Conservation (phyloP, 768 basidiomycete genomes). For the Phylloporus scabripes region DNA sequence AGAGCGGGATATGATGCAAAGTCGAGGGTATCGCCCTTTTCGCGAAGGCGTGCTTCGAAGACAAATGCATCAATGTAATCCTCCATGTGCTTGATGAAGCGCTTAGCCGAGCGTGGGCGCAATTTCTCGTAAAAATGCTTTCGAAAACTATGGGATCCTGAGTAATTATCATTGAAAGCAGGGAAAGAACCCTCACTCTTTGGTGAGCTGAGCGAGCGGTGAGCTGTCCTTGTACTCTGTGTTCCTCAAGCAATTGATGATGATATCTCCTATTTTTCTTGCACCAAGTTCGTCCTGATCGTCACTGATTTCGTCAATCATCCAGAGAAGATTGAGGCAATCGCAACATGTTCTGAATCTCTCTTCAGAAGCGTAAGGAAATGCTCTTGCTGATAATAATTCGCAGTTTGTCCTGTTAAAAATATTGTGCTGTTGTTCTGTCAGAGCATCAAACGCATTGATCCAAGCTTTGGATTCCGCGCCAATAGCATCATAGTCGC, state of each 20-base stretch:
- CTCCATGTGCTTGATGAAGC: constrained; percentile 49
- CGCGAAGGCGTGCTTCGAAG: constrained; percentile 58
- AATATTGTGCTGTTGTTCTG: constrained; percentile 48
- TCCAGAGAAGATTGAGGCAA: constrained; percentile 57
- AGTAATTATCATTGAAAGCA: neutral
- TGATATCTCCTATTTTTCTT: constrained; percentile 45
- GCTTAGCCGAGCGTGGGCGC: constrained; percentile 35
- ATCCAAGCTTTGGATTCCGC: constrained; percentile 59
- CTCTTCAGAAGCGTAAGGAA: constrained; percentile 52
- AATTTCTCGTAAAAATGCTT: constrained; percentile 39
- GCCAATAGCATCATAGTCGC: constrained; percentile 47
- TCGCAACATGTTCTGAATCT: constrained; percentile 58
- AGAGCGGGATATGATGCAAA: constrained; percentile 49
- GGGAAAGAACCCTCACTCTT: constrained; percentile 41
- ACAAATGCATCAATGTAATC: constrained; percentile 55
- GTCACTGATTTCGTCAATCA: constrained; percentile 64
- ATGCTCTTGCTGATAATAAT: constrained; percentile 56
- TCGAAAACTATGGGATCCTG: constrained; percentile 41
- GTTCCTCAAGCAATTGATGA: constrained; percentile 49
- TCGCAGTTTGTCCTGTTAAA: constrained; percentile 59
- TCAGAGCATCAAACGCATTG: constrained; percentile 53
- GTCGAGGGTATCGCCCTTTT: constrained; percentile 49
- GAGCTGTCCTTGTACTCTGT: constrained; percentile 50
- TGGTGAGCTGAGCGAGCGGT: constrained; percentile 53
- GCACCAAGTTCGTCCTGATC: constrained; percentile 57